Evolutionary conservation across 2,329 filamentous ascomycete species (phyloP), one percentile per base, ranked within the genome.

Genomic region (Penicillium janthinellum): DNA sequence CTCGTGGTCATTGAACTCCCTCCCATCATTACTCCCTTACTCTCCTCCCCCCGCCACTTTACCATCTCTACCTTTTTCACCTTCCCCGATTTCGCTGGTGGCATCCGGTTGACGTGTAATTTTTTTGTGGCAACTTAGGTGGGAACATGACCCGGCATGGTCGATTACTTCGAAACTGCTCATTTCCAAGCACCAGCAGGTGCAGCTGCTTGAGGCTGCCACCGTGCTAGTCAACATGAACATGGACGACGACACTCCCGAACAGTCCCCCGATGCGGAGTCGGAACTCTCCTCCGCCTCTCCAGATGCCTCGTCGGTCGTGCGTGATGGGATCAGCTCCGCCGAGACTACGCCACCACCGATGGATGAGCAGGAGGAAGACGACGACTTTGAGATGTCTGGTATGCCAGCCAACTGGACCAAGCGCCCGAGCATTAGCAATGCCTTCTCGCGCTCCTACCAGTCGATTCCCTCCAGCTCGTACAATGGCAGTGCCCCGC

Each of bases 141-240:
- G 95, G 95, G 95, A 99, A 82, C 95, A 99, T 80, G 96, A 96
- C 77, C 94, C 95, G 68, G 92, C 96, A 81, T 99, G 95, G 95
- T 91, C 93, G 54, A 89, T 90, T 76, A 99, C 95, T 57, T 98
- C 95, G 70, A 98, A 98, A 81, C 84, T 98, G 74, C 88, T 98
- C 75, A 98, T 99, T 71, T 98, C 94, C 70, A 99, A 99, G 84
- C 95, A 99, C 78, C 95, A 99, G 80, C 95, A 99, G 82, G 95
- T 99, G 55, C 95, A 99, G 78, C 85, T 99, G 61, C 86, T 99
- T 61, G 95, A 99, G 79, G 95, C 95, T 42, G 95, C 95, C 41
- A 96, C 92, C n/a, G 95, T 98, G 54, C 83, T 99, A 65, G 89
- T 98, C 60, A 89, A 88, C 72, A 98, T 99, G 93, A 97, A 87